Percentiles rank a stretch among this genome's conserved stretches.
Evolutionary conservation across 192 early-diverging fungal genomes (phyloP).

Genomic region (Backusella sp.): DNA sequence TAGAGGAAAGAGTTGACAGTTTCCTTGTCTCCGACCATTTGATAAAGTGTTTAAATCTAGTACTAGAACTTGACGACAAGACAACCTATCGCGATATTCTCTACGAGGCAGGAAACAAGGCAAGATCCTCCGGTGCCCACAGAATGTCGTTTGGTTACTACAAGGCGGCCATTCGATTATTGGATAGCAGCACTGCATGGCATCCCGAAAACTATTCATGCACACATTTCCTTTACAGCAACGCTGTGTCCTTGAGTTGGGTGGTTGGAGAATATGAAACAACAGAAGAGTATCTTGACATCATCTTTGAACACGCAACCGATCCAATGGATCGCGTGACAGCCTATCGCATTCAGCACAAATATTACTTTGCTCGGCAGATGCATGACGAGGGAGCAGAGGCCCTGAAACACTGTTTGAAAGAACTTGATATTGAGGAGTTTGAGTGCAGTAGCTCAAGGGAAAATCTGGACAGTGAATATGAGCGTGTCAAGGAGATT

Average conservation of each 20-base stretch:
- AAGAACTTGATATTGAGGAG: conserved; percentile 20
- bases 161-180: conserved; percentile 18
- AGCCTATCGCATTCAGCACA: conserved; percentile 24
- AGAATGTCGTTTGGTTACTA: conserved; percentile 21
- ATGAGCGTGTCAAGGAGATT: not conserved
- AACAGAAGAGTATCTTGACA: conserved; percentile 9
- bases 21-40: conserved; percentile 32
- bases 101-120: conserved; percentile 15
- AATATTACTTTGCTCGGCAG: conserved; percentile 23
- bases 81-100: conserved; percentile 19
- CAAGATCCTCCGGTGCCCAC: conserved; percentile 29
- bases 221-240: conserved; percentile 18
- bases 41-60: conserved; percentile 19
- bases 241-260: conserved; percentile 25
- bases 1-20: conserved; percentile 14
- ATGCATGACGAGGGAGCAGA: conserved; percentile 21
- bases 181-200: conserved; percentile 13
- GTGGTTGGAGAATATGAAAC: conserved; percentile 20
- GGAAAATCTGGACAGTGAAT: conserved; percentile 5
- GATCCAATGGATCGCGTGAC: conserved; percentile 27
- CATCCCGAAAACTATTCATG: not conserved
- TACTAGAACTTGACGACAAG: conserved; percentile 10
- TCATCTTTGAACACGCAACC: conserved; percentile 21
- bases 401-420: conserved; percentile 14
- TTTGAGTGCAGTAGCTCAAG: not conserved